These are phyloP conservation scores for Pseudognaphalium luteoalbum DNA, from an alignment of 129 eudicot species.

Conservation along the genomic window DNA sequence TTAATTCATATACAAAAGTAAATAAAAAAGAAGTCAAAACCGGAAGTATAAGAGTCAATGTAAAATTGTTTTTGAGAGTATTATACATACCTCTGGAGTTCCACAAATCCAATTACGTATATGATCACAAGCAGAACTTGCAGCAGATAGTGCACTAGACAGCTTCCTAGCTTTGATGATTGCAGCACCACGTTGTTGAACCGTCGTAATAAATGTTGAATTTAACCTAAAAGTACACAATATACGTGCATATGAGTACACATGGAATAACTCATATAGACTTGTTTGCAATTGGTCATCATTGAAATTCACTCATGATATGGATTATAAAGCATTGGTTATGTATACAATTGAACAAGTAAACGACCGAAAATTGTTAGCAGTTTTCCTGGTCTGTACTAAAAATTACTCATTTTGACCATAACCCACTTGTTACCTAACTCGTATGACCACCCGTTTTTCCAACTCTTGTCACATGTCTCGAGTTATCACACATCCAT, in stretches of 20 bases:
- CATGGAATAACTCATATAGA: too few species aligned
- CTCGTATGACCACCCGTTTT: not conserved
- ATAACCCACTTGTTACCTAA: too few species aligned
- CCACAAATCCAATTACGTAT: constrained; percentile 98
- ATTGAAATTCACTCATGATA: too few species aligned
- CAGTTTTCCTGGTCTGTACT: not conserved
- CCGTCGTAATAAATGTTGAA: constrained; percentile 75
- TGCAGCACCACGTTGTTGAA: constrained; percentile 99
- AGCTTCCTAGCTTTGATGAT: constrained; percentile 98
- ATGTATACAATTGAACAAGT: too few species aligned
- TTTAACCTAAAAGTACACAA: constrained; percentile 58
- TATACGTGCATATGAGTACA: not conserved
- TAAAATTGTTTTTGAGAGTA: not conserved
- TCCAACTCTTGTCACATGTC: not conserved
- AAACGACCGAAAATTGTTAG: not conserved
- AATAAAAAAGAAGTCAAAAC: not conserved
- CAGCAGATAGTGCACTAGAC: constrained; percentile 97
- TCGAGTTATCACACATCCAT: not conserved
- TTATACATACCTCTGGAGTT: constrained; percentile 79
- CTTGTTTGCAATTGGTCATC: too few species aligned
- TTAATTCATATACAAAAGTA: not conserved
- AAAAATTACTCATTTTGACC: not conserved
- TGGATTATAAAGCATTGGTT: too few species aligned
- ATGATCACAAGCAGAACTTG: constrained; percentile 99
- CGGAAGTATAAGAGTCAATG: not conserved